Conservation (phyloP, 139 green algal genomes). For the Haematococcus sp. region DNA sequence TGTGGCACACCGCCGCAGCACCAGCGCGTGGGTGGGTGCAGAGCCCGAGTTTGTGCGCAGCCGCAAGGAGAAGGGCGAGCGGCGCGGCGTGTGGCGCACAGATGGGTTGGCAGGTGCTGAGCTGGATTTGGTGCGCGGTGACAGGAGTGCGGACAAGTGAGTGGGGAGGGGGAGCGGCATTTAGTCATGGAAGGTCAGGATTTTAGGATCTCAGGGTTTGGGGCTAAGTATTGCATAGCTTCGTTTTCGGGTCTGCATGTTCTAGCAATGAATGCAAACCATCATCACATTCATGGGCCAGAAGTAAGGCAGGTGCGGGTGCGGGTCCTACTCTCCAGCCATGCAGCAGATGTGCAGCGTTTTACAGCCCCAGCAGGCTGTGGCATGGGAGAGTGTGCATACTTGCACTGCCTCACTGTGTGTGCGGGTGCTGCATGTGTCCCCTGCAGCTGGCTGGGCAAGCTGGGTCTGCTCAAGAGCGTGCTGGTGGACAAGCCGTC, state of each 20-base stretch:
- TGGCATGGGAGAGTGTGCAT: background rate
- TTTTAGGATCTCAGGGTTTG: too few relatives aligned
- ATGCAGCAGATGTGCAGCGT: too few relatives aligned
- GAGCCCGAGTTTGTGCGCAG: conserved; percentile 71
- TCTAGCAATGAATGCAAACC: too few relatives aligned
- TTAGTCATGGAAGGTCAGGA: too few relatives aligned
- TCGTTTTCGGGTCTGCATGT: too few relatives aligned
- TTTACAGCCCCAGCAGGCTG: too few relatives aligned
- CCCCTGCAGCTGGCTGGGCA: conserved; percentile 70
- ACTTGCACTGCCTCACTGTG: background rate
- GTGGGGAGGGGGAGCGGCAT: too few relatives aligned
- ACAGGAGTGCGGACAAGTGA: conserved; percentile 58
- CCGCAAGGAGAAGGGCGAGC: conserved; percentile 72
- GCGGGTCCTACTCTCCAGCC: too few relatives aligned
- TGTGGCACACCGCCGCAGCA: background rate
- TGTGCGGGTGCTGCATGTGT: background rate
- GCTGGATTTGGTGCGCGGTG: conserved; percentile 64
- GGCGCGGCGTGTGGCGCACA: conserved; percentile 65
- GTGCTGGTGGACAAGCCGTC: conserved; percentile 73
- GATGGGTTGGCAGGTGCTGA: conserved; percentile 44
- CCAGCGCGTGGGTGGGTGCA: conserved; percentile 33
- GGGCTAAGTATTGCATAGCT: too few relatives aligned
- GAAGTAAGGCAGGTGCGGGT: too few relatives aligned
- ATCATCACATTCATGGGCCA: too few relatives aligned
- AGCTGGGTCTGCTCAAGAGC: conserved; percentile 71